phyloP scores from a whole-genome alignment of 2,329 filamentous ascomycete species.

The Colletotrichum eleusines region DNA sequence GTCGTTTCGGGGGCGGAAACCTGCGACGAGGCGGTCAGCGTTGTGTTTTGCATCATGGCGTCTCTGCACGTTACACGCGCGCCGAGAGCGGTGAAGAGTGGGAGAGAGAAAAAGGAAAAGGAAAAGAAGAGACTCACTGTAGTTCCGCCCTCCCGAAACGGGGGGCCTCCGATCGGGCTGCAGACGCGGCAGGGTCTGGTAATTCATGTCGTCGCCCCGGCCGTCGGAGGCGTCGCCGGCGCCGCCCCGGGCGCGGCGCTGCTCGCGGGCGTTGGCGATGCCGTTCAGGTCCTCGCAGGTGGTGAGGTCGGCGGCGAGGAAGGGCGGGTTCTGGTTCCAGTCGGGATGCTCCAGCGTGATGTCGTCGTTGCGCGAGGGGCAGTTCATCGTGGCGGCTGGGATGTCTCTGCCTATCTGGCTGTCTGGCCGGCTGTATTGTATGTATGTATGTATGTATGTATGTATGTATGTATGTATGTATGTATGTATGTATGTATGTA shows the following conservation, averaged over 20 bases:
- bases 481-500: too few relatives aligned
- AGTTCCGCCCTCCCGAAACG: slow-evolving; percentile 42
- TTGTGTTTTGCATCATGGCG: background rate
- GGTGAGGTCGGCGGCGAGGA: slow-evolving; percentile 61
- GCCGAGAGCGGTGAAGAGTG: too few relatives aligned
- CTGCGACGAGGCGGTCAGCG: background rate
- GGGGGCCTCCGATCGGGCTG: slow-evolving; percentile 35
- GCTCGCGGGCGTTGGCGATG: slow-evolving; percentile 63
- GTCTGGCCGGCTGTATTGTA: background rate
- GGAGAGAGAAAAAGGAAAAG: too few relatives aligned
- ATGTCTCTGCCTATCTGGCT: background rate
- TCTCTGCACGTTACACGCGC: background rate
- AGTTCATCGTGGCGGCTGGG: slow-evolving; percentile 59
- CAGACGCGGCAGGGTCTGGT: slow-evolving; percentile 37
- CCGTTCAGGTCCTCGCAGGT: slow-evolving; percentile 68
- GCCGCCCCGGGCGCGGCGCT: slow-evolving; percentile 53
- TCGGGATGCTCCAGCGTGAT: slow-evolving; percentile 59
- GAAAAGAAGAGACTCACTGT: slow-evolving; percentile 11
- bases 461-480: too few relatives aligned
- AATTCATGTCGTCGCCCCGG: slow-evolving; percentile 40
- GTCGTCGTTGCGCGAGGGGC: slow-evolving; percentile 67
- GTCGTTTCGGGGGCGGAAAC: slow-evolving; percentile 41
- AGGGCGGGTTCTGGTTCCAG: slow-evolving; percentile 67
- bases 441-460: too few relatives aligned
- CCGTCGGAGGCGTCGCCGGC: slow-evolving; percentile 44